Percentiles rank a stretch among this genome's conserved stretches.
phyloP scores from a whole-genome alignment of 768 basidiomycete genomes.

The Rhodotorula sphaerocarpa region DNA sequence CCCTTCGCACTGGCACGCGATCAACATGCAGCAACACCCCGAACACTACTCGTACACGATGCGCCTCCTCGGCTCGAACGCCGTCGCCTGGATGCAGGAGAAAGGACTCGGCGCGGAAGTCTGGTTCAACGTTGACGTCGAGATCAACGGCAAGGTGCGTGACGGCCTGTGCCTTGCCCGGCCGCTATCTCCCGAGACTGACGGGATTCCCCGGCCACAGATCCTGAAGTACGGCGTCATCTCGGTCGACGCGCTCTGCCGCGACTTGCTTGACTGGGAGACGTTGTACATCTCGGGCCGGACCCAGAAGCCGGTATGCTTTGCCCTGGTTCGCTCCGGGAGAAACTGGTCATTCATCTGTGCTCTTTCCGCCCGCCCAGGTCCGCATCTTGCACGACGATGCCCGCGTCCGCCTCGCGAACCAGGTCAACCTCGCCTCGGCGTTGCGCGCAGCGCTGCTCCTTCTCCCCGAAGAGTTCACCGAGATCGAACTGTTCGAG shows the following conservation, averaged over 20 bases:
- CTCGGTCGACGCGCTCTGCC: conserved; percentile 76
- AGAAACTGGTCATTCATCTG: background rate
- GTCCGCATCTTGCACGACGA: conserved; percentile 85
- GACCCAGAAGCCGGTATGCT: conserved; percentile 78
- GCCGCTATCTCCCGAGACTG: too few relatives aligned
- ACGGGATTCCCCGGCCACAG: conserved; percentile 50
- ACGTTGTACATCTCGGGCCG: conserved; percentile 87
- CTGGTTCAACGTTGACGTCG: conserved; percentile 91
- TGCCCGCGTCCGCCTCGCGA: conserved; percentile 78
- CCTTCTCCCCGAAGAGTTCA: conserved; percentile 70
- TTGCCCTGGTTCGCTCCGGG: conserved; percentile 3
- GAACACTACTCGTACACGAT: conserved; percentile 83
- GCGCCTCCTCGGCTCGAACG: conserved; percentile 70
- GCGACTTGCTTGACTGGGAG: conserved; percentile 85
- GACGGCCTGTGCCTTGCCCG: background rate
- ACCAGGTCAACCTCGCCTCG: conserved; percentile 85
- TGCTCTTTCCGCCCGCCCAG: conserved; percentile 8
- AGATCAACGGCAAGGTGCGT: conserved; percentile 72
- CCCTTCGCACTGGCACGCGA: conserved; percentile 83
- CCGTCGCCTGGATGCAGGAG: conserved; percentile 68
- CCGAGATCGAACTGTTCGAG: conserved; percentile 72
- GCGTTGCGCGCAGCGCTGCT: conserved; percentile 85
- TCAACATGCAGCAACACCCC: conserved; percentile 87
- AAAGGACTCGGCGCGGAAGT: conserved; percentile 58
- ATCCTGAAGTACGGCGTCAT: conserved; percentile 95